Conservation (phyloP, 768 basidiomycete species). For the Boletus edulis region DNA sequence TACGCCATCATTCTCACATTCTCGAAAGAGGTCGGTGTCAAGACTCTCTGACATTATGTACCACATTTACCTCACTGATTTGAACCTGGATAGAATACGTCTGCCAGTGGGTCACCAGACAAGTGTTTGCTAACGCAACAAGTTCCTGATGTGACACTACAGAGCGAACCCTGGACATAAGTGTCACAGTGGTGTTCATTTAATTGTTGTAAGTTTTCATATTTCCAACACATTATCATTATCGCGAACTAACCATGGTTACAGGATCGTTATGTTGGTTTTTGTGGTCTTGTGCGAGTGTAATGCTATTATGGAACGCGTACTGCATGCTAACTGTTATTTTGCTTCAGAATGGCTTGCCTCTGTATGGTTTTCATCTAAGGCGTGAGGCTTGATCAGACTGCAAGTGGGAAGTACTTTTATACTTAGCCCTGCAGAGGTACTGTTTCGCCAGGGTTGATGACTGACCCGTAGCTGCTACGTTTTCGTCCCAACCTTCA, state of each 20-base stretch:
- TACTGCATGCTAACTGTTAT: neutral
- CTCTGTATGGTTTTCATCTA: neutral
- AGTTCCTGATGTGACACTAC: neutral
- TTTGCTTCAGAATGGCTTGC: neutral
- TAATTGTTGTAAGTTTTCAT: neutral
- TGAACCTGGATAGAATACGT: conserved; percentile 3
- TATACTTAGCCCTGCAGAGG: neutral
- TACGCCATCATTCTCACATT: too few relatives aligned
- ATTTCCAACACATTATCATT: neutral
- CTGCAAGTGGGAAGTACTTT: conserved; percentile 1
- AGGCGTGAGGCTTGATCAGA: neutral
- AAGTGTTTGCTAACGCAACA: neutral
- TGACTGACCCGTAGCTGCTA: neutral
- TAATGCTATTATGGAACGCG: too few relatives aligned
- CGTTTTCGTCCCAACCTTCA: neutral
- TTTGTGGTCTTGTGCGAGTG: neutral
- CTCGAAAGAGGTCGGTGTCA: too few relatives aligned
- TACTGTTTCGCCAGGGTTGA: neutral
- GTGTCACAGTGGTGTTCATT: conserved; percentile 8
- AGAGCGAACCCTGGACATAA: conserved; percentile 8
- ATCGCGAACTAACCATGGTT: neutral
- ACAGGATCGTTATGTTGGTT: conserved; percentile 8
- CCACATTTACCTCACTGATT: neutral
- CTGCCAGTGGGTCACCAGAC: conserved; percentile 1
- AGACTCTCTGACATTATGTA: too few relatives aligned